A percentile compares a stretch with the other conserved stretches of the same genome.
Evolutionary conservation across 768 basidiomycete genomes (phyloP).

Genomic region (Amanita rimosa): DNA sequence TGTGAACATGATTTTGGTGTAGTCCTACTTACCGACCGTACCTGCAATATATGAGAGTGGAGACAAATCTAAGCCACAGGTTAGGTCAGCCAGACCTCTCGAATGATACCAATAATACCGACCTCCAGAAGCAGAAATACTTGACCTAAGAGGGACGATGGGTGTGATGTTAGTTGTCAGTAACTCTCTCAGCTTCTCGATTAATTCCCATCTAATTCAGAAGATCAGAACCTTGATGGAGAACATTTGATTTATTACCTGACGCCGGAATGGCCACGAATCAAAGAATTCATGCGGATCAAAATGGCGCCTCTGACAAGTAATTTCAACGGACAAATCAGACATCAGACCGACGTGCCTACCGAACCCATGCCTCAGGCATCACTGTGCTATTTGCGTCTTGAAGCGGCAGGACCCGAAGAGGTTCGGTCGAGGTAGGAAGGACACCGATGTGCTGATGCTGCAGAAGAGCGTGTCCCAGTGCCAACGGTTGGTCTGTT

Average conservation of each 20-base stretch:
- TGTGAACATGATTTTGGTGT: neutral
- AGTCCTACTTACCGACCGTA: slow-evolving; percentile 31
- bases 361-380: slow-evolving; percentile 83
- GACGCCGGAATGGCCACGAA: slow-evolving; percentile 75
- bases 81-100: neutral
- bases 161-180: slow-evolving; percentile 55
- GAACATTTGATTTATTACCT: slow-evolving; percentile 18
- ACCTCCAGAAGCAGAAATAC: slow-evolving; percentile 75
- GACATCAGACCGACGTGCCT: slow-evolving; percentile 11
- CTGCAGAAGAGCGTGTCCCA: slow-evolving; percentile 60
- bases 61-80: slow-evolving; percentile 26
- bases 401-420: slow-evolving; percentile 46
- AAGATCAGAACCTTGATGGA: neutral
- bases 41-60: slow-evolving; percentile 58
- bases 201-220: slow-evolving; percentile 47
- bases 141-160: slow-evolving; percentile 71
- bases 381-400: slow-evolving; percentile 61
- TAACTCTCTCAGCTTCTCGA: slow-evolving; percentile 58
- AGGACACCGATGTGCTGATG: slow-evolving; percentile 66
- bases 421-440: slow-evolving; percentile 37
- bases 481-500: slow-evolving; percentile 48
- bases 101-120: slow-evolving; percentile 1
- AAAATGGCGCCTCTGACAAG: slow-evolving; percentile 55
- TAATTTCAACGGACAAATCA: slow-evolving; percentile 24
- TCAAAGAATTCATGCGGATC: slow-evolving; percentile 72